Evolutionary conservation across 1,139 yeast species (phyloP), one percentile per base, ranked within the genome.

Genomic region (Saccharomycopsis crataegensis): DNA sequence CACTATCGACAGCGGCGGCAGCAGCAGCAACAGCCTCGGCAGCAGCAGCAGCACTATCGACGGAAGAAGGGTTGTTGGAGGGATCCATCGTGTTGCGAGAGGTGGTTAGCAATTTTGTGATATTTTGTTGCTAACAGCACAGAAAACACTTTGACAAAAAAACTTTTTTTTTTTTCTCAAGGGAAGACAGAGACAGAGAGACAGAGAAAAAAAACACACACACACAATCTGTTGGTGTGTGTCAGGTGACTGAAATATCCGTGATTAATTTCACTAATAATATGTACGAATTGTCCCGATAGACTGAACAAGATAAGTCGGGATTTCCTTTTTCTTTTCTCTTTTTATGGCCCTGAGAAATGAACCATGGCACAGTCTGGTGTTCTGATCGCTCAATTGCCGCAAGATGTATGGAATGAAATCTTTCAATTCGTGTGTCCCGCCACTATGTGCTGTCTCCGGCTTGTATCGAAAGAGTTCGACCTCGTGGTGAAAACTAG

Each of bases 1-100:
- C 64, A 49, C 61, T 59, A 31, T 67, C 67, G 48, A 65, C 64
- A n/a, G 53, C 47, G 22, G 67, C 67, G 48, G 62, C 60, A n/a
- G 70, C 50, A 12, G 43, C 43, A 14, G 47, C 52, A 66, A 54
- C 62, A 65, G 32, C 65, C 61, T 31, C 53, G 6, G 11, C 40
- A 33, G 40, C 32, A 12, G 28, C 43, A 34, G 41, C 40, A 46
- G 49, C 16, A 3, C 22, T 44, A 6, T 9, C 44, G 28, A 11
- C 12, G 5, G 41, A 12, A 37, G 41, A 37, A 14, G 41, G 41
- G 41, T 14, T n/a, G 41, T 12, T 37, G 16, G n/a, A 2, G 41
- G 41, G 2, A 37, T 37, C 14, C 41, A 37, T 37, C 14, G 41
- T 14, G n/a, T 14, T 37, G 41, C 41, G 41, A n/a, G 41, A 37